Evolutionary conservation across 257 asterid species (phyloP).

Genomic region (Oldenlandia corymbosa): DNA sequence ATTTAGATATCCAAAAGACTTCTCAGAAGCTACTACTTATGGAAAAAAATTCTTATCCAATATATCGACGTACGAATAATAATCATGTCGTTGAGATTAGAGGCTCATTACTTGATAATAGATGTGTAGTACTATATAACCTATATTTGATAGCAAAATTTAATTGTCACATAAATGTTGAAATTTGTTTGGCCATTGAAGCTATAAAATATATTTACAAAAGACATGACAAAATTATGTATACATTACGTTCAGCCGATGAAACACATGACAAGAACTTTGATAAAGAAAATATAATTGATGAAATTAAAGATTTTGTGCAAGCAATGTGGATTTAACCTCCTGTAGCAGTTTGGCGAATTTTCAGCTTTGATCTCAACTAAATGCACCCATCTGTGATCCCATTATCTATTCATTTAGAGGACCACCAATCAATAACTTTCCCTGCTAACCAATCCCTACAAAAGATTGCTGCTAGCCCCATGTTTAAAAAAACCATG

Average conservation of each 20-base stretch:
- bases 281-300: not conserved
- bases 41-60: not conserved
- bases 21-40: not conserved
- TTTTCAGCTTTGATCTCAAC: not conserved
- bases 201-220: not conserved
- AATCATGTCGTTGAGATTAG: too few species aligned
- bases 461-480: too few species aligned
- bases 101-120: too few species aligned
- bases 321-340: not conserved
- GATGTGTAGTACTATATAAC: not conserved
- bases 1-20: too few species aligned
- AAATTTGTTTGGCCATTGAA: not conserved
- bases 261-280: too few species aligned
- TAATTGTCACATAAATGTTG: not conserved
- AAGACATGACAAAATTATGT: not conserved
- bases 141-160: not conserved
- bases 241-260: not conserved
- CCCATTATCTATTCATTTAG: not conserved
- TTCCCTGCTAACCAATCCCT: not conserved
- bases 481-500: not conserved
- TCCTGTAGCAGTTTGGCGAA: not conserved
- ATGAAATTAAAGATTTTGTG: not conserved
- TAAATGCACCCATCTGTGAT: not conserved
- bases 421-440: not conserved
- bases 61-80: too few species aligned